Evolutionary conservation across 768 basidiomycete genomes (phyloP).

Genomic region (Mycena maculata): DNA sequence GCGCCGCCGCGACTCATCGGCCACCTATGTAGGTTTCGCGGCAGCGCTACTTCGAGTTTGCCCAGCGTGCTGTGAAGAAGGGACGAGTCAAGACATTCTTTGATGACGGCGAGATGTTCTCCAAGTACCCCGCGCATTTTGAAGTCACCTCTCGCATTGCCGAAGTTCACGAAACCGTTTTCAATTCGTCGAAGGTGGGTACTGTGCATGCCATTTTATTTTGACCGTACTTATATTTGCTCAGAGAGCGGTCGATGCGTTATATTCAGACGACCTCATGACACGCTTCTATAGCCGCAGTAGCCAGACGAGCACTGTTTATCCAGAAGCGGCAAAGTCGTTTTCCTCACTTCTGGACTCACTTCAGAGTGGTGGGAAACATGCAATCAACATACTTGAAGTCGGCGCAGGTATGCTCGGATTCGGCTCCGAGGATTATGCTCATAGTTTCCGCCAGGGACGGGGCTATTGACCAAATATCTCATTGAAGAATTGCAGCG

Average conservation of each 20-base stretch:
- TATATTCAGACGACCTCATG: slow-evolving; percentile 24
- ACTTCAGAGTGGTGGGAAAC: not conserved
- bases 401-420: slow-evolving; percentile 20
- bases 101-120: too few relatives aligned
- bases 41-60: too few relatives aligned
- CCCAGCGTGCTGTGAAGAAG: too few relatives aligned
- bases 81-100: too few relatives aligned
- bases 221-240: not conserved
- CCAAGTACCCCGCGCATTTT: too few relatives aligned
- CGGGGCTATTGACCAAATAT: slow-evolving; percentile 12
- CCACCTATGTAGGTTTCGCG: too few relatives aligned
- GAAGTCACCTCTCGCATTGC: slow-evolving; percentile 16
- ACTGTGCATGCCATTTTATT: not conserved
- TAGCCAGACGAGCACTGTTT: not conserved
- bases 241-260: slow-evolving; percentile 2
- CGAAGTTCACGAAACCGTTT: slow-evolving; percentile 10
- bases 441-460: slow-evolving; percentile 1
- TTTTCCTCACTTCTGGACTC: slow-evolving; percentile 5
- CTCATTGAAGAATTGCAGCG: slow-evolving; percentile 6
- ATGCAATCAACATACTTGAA: slow-evolving; percentile 7
- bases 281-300: not conserved
- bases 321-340: not conserved
- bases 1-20: too few relatives aligned
- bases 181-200: not conserved
- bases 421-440: not conserved